Evolutionary conservation across 306 rosid species (phyloP), one percentile per base, ranked within the genome.

Genomic region (Lathyrus sativus): DNA sequence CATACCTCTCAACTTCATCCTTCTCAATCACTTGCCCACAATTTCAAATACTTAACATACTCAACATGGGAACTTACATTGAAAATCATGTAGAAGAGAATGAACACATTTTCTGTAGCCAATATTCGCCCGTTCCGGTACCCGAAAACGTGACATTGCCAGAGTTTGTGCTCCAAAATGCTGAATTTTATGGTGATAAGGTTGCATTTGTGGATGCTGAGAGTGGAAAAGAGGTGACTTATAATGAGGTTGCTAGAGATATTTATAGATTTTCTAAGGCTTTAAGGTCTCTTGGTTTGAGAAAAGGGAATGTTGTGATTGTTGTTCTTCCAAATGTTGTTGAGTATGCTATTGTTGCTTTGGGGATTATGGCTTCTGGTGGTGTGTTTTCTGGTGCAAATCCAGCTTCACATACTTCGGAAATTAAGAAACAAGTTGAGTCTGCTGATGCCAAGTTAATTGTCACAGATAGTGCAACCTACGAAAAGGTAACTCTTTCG

Each of bases 311-410:
- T 53, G 97, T 90, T 55, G 95, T 88, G 45, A 64, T 90, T 48
- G 99, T 88, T 1, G 90, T 87, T 12, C 90, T 93, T 55, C 99
- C 99, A 11, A 93, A 93, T 77, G 81, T 90, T 0, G 88, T 83
- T 0, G 97, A 90, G 76, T 93, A 90, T 61, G 93, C 85, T n/a
- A 74, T 86, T 44, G 69, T 88, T 71, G 95, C 86, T 56, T 72
- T 93, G 31, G 97, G 98, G 22, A 86, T 93, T 12, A 93, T 93
- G 99, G 82, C 79, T 9, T 83, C 84, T 50, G 99, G 99, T 9
- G 96, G 83, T 1, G 96, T 93, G 48, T 93, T 93, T 43, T 93
- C 97, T 15, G 96, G 99, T 1, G 91, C 86, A 18, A 93, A 93
- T 71, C 99, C 96, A 2, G 3, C 89, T 0, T 87, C 89, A 18